Base-by-base conservation (phyloP, 2,329 filamentous ascomycete genomes). In the Tothia fuscella region DNA sequence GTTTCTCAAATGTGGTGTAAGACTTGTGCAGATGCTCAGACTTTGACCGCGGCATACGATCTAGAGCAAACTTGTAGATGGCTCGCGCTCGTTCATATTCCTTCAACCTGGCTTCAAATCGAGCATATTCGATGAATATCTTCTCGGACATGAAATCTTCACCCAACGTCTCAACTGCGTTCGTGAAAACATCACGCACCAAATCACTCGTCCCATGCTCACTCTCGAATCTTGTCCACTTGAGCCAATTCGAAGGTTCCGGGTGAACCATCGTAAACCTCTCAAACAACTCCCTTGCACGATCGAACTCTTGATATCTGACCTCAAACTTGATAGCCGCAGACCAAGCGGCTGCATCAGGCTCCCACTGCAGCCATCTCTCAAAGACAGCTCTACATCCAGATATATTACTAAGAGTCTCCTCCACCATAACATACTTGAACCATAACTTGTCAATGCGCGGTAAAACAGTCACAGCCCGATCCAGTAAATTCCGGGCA, bases 351-450 rank as follows among this genome's bases (percentile, higher is more conserved):
- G 83, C 80, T 71, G 96, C 89, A 51, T 95, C 87, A 0, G 91
- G 91, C 59, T 94, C 86, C 91, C 91, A 98, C 48, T 83, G 80
- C 82, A 98, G 89, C 91, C 91, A 98, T 34, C 91, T 74, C 65
- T 98, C 91, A 58, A 96, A 98, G 0, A 96, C 85, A 53, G 94
- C 85, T 45, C 91, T 72, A 3, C 87, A 93, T 26, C 89, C 91
- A 3, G 88, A 78, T 37, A 98, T 80, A 54, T 98, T 95, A 5
- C 87, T 87, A 42, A 98, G 72, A 64, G 89, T 96, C 71, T 98
- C 91, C 66, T 96, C 89, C 82, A 94, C 93, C 60, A 93, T 94
- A 20, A 93, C 86, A 68, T 95, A 98, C 61, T 96, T 96, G 69
- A 94, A 98, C 91, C 91, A 98, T 25, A 98, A 67, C 70, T 96